Evolutionary conservation across 2,329 filamentous ascomycete genomes (phyloP), one percentile per base, ranked within the genome.

Genomic region (Neobulgaria alba): DNA sequence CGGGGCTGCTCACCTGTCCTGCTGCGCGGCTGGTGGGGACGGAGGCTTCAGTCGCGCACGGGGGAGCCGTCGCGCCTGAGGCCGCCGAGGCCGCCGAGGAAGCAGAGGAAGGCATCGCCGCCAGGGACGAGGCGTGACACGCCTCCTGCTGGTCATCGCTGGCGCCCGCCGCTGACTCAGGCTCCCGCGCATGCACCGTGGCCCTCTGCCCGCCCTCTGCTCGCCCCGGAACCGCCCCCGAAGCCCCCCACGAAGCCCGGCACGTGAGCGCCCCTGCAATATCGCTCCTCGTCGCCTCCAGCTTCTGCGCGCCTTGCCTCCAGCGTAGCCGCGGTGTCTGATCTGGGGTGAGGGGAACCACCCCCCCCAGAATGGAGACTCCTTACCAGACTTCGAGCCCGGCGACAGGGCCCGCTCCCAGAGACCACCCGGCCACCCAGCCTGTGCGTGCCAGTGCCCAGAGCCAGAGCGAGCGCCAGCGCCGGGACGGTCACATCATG

Each of bases 401-500:
- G n/a, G n/a, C n/a, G n/a, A n/a, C n/a, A n/a, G n/a, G n/a, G n/a
- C n/a, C n/a, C n/a, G n/a, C n/a, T n/a, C n/a, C n/a, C n/a, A n/a
- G n/a, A n/a, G n/a, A n/a, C n/a, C n/a, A n/a, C n/a, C n/a, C n/a
- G n/a, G n/a, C n/a, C n/a, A n/a, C n/a, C n/a, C n/a, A n/a, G n/a
- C n/a, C n/a, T n/a, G n/a, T 41, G 33, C 31, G 43, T 41, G n/a
- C n/a, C n/a, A n/a, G n/a, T n/a, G n/a, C n/a, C n/a, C n/a, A n/a
- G n/a, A n/a, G n/a, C n/a, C n/a, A n/a, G n/a, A n/a, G n/a, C n/a
- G n/a, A n/a, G n/a, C n/a, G n/a, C n/a, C n/a, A n/a, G 15, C 17
- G 47, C 43, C 45, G 40, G 43, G 45, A 46, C 34, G 36, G 45
- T 51, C 43, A 42, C 47, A 49, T 43, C 43, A 46, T 48, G 47